Conservation (phyloP, 1,284 basidiomycete species). For the Kwoniella shivajii region DNA sequence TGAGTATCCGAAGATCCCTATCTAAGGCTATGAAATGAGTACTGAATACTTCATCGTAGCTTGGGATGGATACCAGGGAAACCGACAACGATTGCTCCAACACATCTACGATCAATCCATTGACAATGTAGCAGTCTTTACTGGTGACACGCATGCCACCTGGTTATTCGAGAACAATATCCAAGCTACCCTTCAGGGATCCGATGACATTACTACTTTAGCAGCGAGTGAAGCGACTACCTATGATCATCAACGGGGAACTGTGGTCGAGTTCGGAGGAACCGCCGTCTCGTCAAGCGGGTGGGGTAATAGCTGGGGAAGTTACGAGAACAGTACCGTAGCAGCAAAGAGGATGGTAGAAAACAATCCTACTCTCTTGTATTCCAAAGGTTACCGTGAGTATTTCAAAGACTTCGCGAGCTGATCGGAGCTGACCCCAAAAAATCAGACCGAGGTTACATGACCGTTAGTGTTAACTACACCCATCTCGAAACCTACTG, state of each 20-base stretch:
- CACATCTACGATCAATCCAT: conserved; percentile 62
- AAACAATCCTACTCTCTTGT: conserved; percentile 11
- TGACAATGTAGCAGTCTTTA: conserved; percentile 63
- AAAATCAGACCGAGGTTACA: conserved; percentile 12
- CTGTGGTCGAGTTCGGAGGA: conserved; percentile 69
- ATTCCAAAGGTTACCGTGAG: conserved; percentile 6
- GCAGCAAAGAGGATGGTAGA: conserved; percentile 3
- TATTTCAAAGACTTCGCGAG: no score
- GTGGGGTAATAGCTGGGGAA: conserved; percentile 10
- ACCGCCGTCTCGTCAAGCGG: conserved; percentile 65
- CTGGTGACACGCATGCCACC: conserved; percentile 63
- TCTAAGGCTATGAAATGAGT: no score
- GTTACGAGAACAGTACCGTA: conserved; percentile 7
- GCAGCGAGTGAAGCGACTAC: no score
- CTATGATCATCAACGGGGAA: conserved; percentile 44
- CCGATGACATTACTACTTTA: no score
- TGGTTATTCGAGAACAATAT: conserved; percentile 31
- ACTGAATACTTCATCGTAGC: no score
- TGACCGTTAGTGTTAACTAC: conserved; percentile 12
- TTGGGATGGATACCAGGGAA: conserved; percentile 67
- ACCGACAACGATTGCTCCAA: conserved; percentile 63
- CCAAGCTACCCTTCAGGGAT: no score
- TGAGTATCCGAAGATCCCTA: no score
- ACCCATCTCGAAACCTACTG: conserved; percentile 12
- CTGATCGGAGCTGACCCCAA: not conserved